Base-by-base conservation (phyloP, 768 basidiomycete species). In the Rhodocollybia butyracea region DNA sequence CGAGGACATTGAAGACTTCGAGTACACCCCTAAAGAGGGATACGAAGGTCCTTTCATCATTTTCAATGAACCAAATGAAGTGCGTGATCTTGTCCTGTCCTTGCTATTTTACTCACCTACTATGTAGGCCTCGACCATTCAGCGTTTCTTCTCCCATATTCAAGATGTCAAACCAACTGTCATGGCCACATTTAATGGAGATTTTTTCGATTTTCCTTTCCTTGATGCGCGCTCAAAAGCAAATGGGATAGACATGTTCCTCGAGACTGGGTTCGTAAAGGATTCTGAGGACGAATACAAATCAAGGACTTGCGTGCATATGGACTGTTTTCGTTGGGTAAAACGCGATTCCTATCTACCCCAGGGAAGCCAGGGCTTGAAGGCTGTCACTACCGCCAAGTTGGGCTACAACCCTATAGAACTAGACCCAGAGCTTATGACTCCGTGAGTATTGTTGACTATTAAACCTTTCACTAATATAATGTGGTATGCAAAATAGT, bases 311-410 rank as follows among this genome's bases (percentile, higher is more conserved):
- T 98, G 95, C 64, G 92, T 88, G 21, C 97, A 99, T 67, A 97
- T 99, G 97, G 97, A 99, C 65, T 96, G 94, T 68, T 98, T 98
- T 79, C 86, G 96, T 63, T 99, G 97, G 97, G 97, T 99, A 48
- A 98, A 99, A 70, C 88, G 97, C 39, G 97, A 98, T 73, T 98
- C 95, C 7, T 98, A 99, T 68, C 75, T 99, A 15, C 97, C 97
- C 1, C 97, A 98, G 75, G 97, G 97, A 42, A 94, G 91, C 77
- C 97, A 98, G 67, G 97, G 97, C 65, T 75, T 99, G 68, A 99
- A 99, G 68, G 97, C 97, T 0, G 97, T 98, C 13, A 99, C 97
- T 1, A 94, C 89, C 0, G 84, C 91, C 17, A 99, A 99, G 71
- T 73, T 99, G 10, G 97, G 97, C 3, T 99, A 99, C 67, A 85